Conservation (phyloP, 805 yeast genomes). For the Saccharomycopsis schoenii region DNA sequence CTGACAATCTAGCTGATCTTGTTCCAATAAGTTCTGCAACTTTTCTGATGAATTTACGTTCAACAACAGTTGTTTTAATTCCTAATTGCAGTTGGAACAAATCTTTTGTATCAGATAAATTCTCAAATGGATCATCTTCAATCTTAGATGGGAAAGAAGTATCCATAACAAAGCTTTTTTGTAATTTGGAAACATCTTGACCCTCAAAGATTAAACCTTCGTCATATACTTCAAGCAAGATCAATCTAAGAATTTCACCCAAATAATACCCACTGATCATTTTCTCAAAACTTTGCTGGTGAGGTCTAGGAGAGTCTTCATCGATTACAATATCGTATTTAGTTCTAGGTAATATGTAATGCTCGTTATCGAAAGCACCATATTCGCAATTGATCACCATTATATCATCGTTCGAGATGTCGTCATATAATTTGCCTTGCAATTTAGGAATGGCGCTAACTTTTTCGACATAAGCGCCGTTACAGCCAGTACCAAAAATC, state of each 20-base stretch:
- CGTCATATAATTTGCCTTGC: slow-evolving; percentile 56
- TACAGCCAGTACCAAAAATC: slow-evolving; percentile 95
- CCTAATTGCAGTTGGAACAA: slow-evolving; percentile 51
- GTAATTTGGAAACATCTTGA: slow-evolving; percentile 58
- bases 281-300: slow-evolving; percentile 92
- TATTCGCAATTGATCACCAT: slow-evolving; percentile 99
- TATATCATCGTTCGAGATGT: slow-evolving; percentile 51
- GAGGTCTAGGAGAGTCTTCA: slow-evolving; percentile 85
- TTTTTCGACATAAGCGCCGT: slow-evolving; percentile 88
- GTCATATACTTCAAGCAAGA: slow-evolving; percentile 59
- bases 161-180: slow-evolving; percentile 65
- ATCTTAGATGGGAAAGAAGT: slow-evolving; percentile 80
- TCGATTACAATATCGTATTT: slow-evolving; percentile 78
- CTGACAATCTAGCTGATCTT: slow-evolving; percentile 85
- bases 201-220: slow-evolving; percentile 57
- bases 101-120: slow-evolving; percentile 63
- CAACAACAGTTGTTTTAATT: slow-evolving; percentile 60
- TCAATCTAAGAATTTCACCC: slow-evolving; percentile 83
- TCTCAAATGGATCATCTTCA: slow-evolving; percentile 84
- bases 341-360: slow-evolving; percentile 74
- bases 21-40: slow-evolving; percentile 82
- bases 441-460: slow-evolving; percentile 71
- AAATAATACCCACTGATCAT: slow-evolving; percentile 96
- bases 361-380: slow-evolving; percentile 96
- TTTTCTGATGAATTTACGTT: slow-evolving; percentile 74